Evolutionary conservation across 78 protist species (phyloP).

Genomic region (Dictyostelium brefeldianum): DNA sequence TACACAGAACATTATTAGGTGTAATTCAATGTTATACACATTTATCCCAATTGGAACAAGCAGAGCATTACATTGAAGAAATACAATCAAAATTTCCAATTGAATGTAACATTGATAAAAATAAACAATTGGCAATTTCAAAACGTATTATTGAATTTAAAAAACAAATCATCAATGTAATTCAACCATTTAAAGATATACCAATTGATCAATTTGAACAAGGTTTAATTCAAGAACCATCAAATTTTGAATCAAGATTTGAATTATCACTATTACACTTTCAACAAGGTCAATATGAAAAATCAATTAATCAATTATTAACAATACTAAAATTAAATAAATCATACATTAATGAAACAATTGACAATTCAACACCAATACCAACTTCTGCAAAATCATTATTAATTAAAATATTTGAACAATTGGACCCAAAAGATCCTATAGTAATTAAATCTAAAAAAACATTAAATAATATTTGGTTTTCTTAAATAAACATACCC

Average conservation of each 20-base stretch:
- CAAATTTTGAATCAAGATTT: not conserved
- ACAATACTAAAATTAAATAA: not conserved
- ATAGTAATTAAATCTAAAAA: slow-evolving; percentile 24
- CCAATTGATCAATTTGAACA: not conserved
- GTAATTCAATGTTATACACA: slow-evolving; percentile 16
- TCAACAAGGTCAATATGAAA: slow-evolving; percentile 7
- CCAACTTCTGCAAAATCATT: slow-evolving; percentile 4
- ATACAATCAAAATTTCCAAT: slow-evolving; percentile 17
- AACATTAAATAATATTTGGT: slow-evolving; percentile 8
- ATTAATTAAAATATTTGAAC: slow-evolving; percentile 10
- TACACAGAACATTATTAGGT: not conserved
- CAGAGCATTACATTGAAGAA: not conserved
- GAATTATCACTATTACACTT: not conserved
- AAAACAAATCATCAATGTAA: not conserved
- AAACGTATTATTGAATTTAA: slow-evolving; percentile 14
- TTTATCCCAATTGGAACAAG: not conserved
- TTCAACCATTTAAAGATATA: not conserved
- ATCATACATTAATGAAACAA: not conserved
- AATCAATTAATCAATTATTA: slow-evolving; percentile 10
- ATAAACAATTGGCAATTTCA: not conserved
- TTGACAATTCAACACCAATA: not conserved
- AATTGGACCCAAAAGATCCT: slow-evolving; percentile 18
- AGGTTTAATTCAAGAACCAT: not conserved
- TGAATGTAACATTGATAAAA: not conserved
- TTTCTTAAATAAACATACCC: too few species aligned